These are phyloP conservation scores for Boletellus emodensis DNA, from an alignment of 768 basidiomycete genomes.

Conservation along the genomic window DNA sequence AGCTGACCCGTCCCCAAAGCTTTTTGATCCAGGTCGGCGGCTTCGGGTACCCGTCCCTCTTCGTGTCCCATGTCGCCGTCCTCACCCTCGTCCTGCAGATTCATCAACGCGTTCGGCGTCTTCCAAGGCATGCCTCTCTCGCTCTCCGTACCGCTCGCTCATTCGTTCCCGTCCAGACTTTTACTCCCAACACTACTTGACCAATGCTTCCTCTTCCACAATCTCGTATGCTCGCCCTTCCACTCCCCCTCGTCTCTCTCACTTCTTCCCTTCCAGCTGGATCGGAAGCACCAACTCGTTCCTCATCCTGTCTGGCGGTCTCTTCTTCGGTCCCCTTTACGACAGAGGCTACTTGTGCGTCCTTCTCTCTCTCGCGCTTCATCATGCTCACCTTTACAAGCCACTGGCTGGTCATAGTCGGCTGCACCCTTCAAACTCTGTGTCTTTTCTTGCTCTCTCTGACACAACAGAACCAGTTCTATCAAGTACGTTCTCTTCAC, in stretches of 20 bases:
- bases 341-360: conserved; percentile 50
- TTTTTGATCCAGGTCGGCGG: conserved; percentile 36
- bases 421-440: conserved; percentile 40
- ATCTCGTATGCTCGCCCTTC: conserved; percentile 30
- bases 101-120: conserved; percentile 37
- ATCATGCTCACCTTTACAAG: conserved; percentile 17
- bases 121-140: conserved; percentile 32
- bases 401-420: conserved; percentile 42
- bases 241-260: not conserved
- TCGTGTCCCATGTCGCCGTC: not conserved
- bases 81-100: conserved; percentile 17
- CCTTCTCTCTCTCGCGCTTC: not conserved
- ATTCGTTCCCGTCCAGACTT: conserved; percentile 29
- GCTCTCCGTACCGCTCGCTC: not conserved
- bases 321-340: conserved; percentile 46
- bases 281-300: conserved; percentile 50
- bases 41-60: conserved; percentile 27
- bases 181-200: conserved; percentile 35
- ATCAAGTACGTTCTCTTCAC: conserved; percentile 31
- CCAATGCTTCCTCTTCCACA: conserved; percentile 33
- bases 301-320: conserved; percentile 40
- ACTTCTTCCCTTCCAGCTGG: conserved; percentile 27
- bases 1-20: conserved; percentile 15
- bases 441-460: conserved; percentile 45
- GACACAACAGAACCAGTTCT: conserved; percentile 32